A percentile compares a stretch with the other conserved stretches of the same genome.
phyloP scores from a whole-genome alignment of 305 asterid species.

The Caryopteris hybrid region DNA sequence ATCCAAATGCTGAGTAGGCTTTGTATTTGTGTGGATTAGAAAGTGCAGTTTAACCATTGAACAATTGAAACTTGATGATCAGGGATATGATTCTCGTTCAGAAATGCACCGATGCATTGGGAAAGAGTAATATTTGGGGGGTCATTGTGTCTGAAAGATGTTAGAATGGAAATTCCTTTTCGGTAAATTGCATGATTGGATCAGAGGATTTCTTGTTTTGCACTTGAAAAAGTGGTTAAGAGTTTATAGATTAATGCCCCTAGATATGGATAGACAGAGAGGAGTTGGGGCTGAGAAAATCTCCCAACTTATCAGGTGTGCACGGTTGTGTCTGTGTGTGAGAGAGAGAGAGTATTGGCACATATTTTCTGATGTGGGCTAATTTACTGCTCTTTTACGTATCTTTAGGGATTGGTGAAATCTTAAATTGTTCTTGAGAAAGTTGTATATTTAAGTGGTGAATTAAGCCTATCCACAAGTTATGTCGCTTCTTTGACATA shows the following conservation, averaged over 20 bases:
- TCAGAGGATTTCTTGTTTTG: neutral
- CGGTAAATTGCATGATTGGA: constrained; percentile 4
- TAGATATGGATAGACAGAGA: neutral
- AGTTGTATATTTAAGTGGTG: constrained; percentile 3
- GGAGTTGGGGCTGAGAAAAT: constrained; percentile 5
- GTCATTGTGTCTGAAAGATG: constrained; percentile 7
- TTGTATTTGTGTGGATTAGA: constrained; percentile 7
- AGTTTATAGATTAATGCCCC: constrained; percentile 13
- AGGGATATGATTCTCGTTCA: neutral
- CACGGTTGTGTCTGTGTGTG: too few relatives aligned
- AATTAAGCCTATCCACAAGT: neutral
- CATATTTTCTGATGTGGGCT: neutral
- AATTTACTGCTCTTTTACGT: neutral
- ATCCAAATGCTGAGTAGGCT: neutral
- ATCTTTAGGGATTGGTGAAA: neutral
- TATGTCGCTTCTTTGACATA: neutral
- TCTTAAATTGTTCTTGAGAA: neutral
- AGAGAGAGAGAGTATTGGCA: neutral
- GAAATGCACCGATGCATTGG: constrained; percentile 20
- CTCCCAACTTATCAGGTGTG: too few relatives aligned
- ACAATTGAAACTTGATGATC: constrained; percentile 19
- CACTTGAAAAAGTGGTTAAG: constrained; percentile 10
- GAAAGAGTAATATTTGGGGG: neutral
- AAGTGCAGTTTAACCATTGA: neutral
- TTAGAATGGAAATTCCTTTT: constrained; percentile 12